Evolutionary conservation across 805 yeast genomes (phyloP), one percentile per base, ranked within the genome.

Genomic region (Ogataea polymorpha): DNA sequence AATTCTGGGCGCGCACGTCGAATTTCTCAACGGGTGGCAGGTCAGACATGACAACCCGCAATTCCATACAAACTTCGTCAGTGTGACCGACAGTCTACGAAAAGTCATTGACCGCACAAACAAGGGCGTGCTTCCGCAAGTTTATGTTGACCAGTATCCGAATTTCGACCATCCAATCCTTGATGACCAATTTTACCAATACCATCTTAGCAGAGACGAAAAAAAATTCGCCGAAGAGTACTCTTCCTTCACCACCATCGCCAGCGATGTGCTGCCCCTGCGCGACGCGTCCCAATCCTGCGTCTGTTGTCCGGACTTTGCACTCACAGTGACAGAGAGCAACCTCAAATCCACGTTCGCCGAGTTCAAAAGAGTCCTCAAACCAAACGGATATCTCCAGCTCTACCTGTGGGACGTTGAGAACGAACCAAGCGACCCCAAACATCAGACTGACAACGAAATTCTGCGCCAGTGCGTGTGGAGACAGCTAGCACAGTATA

Each of bases 1-100:
- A 24, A 49, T 54, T 17, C 46, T 50, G 17, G 53, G 58, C 16
- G 50, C 63, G 1, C 51, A 55, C 18, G 51, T 61, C 7, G 65
- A 61, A 44, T 56, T 60, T 32, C 45, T 62, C n/a, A 57, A 55
- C 37, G 64, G 66, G 3, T 62, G 66, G 67, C 56, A 60, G 37
- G 23, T 58, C 16, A 40, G 59, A 15, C 60, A 59, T 42, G 64
- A 60, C 32, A 55, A 57, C 29, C 55, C 56, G 10, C 34, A 48
- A 1, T 31, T 42, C 37, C 59, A 60, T 36, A 49, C 56, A 9
- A 63, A 61, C 42, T 49, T 58, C n/a, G 37, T 63, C 10, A 53
- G 53, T 16, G 30, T 61, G 16, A 46, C 61, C 1, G 53, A 53
- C 38, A 45, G 46, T 26, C 41, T 50, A 16, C 49, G 50, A 28